A percentile compares a stretch with the other conserved stretches of the same genome.
Evolutionary conservation across 345 rosid species (phyloP).

Genomic region (Passiflora organensis): DNA sequence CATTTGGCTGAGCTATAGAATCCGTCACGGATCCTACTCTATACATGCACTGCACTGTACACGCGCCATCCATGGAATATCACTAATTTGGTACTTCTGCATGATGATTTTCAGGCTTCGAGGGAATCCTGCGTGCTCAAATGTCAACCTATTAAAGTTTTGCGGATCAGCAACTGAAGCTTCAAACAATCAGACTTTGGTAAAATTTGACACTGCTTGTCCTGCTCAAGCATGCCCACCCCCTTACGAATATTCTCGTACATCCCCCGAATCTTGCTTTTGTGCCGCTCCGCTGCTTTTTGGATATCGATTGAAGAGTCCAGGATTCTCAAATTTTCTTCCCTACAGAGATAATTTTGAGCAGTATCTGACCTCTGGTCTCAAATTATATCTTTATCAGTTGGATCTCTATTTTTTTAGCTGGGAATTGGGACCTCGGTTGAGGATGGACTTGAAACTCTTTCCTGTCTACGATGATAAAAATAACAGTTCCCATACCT

Average conservation of each 20-base stretch:
- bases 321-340: conserved; percentile 61
- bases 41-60: too few species aligned
- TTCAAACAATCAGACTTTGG: conserved; percentile 14
- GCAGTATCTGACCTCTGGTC: conserved; percentile 53
- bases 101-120: conserved; percentile 61
- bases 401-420: conserved; percentile 37
- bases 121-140: conserved; percentile 73
- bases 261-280: conserved; percentile 45
- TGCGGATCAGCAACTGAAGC: conserved; percentile 41
- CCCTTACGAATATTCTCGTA: conserved; percentile 49
- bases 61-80: too few species aligned
- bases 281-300: conserved; percentile 77
- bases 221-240: conserved; percentile 51
- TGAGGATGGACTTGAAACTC: conserved; percentile 63
- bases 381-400: conserved; percentile 44
- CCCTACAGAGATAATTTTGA: conserved; percentile 43
- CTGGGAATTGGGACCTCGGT: conserved; percentile 80
- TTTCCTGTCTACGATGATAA: conserved; percentile 47
- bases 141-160: conserved; percentile 26
- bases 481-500: conserved; percentile 29
- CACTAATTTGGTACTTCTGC: neutral
- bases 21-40: too few species aligned
- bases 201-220: conserved; percentile 37
- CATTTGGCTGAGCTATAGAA: conserved; percentile 8
- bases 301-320: conserved; percentile 89